These are phyloP conservation scores for Exophiala phaeomuriformis DNA, from an alignment of 2,329 filamentous ascomycete genomes.

Conservation along the genomic window DNA sequence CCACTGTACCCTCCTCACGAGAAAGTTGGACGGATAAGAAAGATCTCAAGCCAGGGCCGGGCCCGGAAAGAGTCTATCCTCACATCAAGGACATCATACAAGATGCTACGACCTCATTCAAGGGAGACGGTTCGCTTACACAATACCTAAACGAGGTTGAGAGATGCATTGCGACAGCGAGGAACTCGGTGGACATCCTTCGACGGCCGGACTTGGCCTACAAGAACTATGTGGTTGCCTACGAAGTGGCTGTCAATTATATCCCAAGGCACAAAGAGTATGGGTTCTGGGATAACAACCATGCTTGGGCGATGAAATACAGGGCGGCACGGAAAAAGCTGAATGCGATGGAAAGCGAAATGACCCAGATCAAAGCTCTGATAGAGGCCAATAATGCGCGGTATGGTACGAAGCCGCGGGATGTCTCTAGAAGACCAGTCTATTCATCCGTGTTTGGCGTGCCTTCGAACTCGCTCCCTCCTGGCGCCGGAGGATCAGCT, in stretches of 20 bases:
- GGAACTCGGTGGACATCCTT: conserved; percentile 44
- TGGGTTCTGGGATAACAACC: conserved; percentile 50
- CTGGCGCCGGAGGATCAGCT: conserved; percentile 3
- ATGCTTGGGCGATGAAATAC: conserved; percentile 45
- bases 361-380: conserved; percentile 51
- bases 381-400: conserved; percentile 59
- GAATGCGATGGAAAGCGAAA: conserved; percentile 33
- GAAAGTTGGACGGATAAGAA: conserved; percentile 24
- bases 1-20: conserved; percentile 6
- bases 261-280: conserved; percentile 73
- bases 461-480: conserved; percentile 1
- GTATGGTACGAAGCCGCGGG: conserved; percentile 49
- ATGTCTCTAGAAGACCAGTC: conserved; percentile 14
- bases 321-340: conserved; percentile 34
- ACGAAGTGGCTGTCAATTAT: conserved; percentile 66
- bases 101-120: conserved; percentile 40
- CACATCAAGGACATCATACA: conserved; percentile 41
- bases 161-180: conserved; percentile 33
- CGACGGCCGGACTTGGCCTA: conserved; percentile 66
- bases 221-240: conserved; percentile 75
- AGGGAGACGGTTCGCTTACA: conserved; percentile 24
- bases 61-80: conserved; percentile 29
- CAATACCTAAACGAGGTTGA: conserved; percentile 32
- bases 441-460: conserved; percentile 20
- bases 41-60: conserved; percentile 10